phyloP scores from a whole-genome alignment of 1,284 basidiomycete genomes.

The Austropuccinia psidii region DNA sequence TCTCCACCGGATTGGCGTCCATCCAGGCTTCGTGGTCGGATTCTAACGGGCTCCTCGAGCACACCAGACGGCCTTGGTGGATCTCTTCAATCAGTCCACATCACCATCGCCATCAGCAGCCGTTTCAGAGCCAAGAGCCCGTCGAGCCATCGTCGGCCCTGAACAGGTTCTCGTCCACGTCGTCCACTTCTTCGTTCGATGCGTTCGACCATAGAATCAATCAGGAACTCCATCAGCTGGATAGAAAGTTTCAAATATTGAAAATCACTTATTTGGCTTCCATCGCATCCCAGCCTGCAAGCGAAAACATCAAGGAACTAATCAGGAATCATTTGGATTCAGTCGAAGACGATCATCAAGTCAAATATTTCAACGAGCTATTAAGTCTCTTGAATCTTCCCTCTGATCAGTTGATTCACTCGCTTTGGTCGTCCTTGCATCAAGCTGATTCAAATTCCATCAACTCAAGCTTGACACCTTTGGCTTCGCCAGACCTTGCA shows the following conservation, averaged over 20 bases:
- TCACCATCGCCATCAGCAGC: not conserved
- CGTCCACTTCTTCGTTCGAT: not conserved
- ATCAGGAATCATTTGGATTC: not conserved
- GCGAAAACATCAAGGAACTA: not conserved
- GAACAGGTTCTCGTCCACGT: too few relatives aligned
- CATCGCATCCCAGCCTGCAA: not conserved
- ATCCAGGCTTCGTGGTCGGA: not conserved
- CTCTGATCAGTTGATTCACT: not conserved
- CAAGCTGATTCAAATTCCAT: not conserved
- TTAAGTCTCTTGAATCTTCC: not conserved
- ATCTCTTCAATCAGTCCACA: not conserved
- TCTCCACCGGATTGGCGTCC: not conserved
- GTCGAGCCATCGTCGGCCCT: too few relatives aligned
- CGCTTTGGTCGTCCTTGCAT: not conserved
- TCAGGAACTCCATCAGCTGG: not conserved
- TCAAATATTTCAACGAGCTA: not conserved
- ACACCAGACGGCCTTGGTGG: not conserved
- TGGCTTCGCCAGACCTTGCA: not conserved
- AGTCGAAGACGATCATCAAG: not conserved
- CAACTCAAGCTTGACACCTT: not conserved
- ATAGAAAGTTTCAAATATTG: not conserved
- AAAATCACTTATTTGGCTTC: conserved; percentile 4
- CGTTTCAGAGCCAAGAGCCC: too few relatives aligned
- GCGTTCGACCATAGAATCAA: not conserved
- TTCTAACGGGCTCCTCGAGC: not conserved